A percentile compares a stretch with the other conserved stretches of the same genome.
These are phyloP conservation scores for Monosporozyma servazzii DNA, from an alignment of 805 yeast genomes.

Conservation along the genomic window DNA sequence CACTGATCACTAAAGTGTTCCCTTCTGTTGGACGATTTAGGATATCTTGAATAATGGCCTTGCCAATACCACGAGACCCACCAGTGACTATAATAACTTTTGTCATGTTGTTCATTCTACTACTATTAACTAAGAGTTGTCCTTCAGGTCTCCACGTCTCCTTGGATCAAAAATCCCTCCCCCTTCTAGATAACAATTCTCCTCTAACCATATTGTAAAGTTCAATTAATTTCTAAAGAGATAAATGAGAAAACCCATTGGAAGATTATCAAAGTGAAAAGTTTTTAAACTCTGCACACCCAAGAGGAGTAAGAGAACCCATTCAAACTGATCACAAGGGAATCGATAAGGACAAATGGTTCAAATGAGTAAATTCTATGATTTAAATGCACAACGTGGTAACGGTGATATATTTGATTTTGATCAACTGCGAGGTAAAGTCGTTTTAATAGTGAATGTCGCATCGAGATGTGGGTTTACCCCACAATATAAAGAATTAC, in stretches of 20 bases:
- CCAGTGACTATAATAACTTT: constrained; percentile 47
- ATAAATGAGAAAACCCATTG: too few species aligned
- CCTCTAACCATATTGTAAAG: too few species aligned
- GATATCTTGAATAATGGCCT: constrained; percentile 54
- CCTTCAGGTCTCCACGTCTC: too few species aligned
- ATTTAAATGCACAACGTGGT: neutral
- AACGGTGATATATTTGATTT: constrained; percentile 52
- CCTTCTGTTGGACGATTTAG: constrained; percentile 18
- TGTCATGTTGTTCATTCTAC: constrained; percentile 7
- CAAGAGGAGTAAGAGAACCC: too few species aligned
- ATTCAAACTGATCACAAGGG: too few species aligned
- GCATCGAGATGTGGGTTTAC: constrained; percentile 82
- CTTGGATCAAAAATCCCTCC: neutral
- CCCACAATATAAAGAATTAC: constrained; percentile 68
- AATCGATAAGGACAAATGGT: neutral
- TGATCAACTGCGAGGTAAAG: constrained; percentile 60
- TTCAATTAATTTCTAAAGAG: too few species aligned
- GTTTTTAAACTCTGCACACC: too few species aligned
- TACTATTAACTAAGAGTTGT: too few species aligned
- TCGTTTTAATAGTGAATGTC: constrained; percentile 75
- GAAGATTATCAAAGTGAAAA: too few species aligned
- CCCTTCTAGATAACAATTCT: too few species aligned
- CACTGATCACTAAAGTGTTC: constrained; percentile 46
- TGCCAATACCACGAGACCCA: constrained; percentile 72
- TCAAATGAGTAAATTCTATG: constrained; percentile 29